A percentile compares a stretch with the other conserved stretches of the same genome.
Evolutionary conservation across 305 asterid genomes (phyloP).

Genomic region (Fraxinus sp.): DNA sequence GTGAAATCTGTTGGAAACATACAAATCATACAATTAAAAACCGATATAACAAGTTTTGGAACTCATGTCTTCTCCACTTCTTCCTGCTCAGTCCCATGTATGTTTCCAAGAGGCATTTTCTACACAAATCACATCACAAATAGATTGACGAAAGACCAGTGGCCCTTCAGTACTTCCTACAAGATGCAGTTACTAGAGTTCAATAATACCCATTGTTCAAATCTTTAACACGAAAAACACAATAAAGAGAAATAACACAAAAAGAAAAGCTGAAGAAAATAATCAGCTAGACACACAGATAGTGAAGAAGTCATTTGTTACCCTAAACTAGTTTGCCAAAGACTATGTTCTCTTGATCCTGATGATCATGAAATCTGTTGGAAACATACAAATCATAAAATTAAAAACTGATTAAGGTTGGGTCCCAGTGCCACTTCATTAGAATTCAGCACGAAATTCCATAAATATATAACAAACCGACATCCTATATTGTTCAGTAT

Average conservation of each 20-base stretch:
- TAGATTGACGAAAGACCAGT: not conserved
- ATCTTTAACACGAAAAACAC: not conserved
- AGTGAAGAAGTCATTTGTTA: too few relatives aligned
- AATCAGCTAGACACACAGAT: too few relatives aligned
- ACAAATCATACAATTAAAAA: too few relatives aligned
- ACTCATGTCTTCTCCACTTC: slow-evolving; percentile 26
- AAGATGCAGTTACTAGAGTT: not conserved
- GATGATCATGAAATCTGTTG: too few relatives aligned
- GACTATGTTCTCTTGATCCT: too few relatives aligned
- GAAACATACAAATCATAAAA: too few relatives aligned
- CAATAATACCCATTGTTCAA: not conserved
- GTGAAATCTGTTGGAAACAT: too few relatives aligned
- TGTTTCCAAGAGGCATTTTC: slow-evolving; percentile 37
- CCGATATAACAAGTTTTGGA: too few relatives aligned
- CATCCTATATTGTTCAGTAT: not conserved
- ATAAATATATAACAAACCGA: not conserved
- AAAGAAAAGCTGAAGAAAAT: not conserved
- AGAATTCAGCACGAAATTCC: not conserved
- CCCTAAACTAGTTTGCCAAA: too few relatives aligned
- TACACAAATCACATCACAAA: slow-evolving; percentile 20
- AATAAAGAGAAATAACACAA: not conserved
- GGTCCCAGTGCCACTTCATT: too few relatives aligned
- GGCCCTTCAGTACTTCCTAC: not conserved
- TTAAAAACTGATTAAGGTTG: too few relatives aligned
- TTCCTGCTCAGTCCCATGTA: slow-evolving; percentile 25